Conservation (phyloP, 1,284 basidiomycete species). For the Lentinula novae-zelandiae region DNA sequence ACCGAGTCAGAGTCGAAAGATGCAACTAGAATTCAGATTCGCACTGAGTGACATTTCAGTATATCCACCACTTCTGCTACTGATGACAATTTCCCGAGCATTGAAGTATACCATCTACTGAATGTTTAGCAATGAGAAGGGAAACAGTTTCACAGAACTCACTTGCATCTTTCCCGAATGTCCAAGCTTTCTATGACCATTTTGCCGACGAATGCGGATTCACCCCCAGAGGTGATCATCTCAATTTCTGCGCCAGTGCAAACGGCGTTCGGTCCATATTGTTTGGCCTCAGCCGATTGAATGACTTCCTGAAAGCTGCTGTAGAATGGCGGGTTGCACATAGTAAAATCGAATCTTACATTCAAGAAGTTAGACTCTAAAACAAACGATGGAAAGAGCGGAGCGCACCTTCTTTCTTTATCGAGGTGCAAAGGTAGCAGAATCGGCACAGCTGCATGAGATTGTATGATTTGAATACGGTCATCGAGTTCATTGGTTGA, state of each 20-base stretch:
- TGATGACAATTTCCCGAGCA: constrained; percentile 85
- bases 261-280: constrained; percentile 59
- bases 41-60: constrained; percentile 43
- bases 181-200: constrained; percentile 77
- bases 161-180: constrained; percentile 50
- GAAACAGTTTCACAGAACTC: constrained; percentile 15
- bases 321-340: constrained; percentile 98
- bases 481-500: constrained; percentile 46
- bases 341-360: constrained; percentile 62
- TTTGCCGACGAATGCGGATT: constrained; percentile 69
- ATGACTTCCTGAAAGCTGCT: constrained; percentile 64
- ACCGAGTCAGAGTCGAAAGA: not conserved
- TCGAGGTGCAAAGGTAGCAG: constrained; percentile 41
- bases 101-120: constrained; percentile 85
- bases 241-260: constrained; percentile 84
- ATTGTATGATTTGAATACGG: constrained; percentile 46
- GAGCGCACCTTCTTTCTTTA: constrained; percentile 39
- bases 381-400: not conserved
- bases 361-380: not conserved
- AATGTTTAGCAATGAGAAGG: not conserved
- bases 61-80: constrained; percentile 56
- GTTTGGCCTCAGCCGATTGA: constrained; percentile 59
- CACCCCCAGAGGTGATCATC: constrained; percentile 87
- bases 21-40: not conserved
- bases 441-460: constrained; percentile 38